Base-by-base conservation (phyloP, 495 filamentous ascomycete species). In the Filosporella fistucella region DNA sequence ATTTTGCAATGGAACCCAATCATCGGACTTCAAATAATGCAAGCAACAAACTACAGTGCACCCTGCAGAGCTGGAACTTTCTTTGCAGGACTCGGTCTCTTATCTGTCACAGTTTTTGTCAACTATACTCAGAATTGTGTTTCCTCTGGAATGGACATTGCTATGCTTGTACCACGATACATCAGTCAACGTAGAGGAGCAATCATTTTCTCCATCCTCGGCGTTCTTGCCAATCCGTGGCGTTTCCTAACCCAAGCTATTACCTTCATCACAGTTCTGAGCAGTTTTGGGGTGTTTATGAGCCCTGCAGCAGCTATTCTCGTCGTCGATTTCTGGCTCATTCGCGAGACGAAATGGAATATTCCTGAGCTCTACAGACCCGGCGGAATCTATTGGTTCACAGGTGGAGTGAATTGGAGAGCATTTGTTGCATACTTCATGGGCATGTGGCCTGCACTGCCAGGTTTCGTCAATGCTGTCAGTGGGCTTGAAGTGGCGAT, bases 361-460 rank as follows among this genome's bases (percentile, higher is more conserved):
- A 70, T 90, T 49, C 80, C 75, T 49, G 80, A 85, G 28, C 77
- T 96, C 1, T 96, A 93, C 71, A 81, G 79, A 35, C 75, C 72
- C 38, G 66, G 61, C 1, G 78, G 78, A 3, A 78, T 83, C 0
- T 95, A 95, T 65, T 90, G 68, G 59, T 91, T 70, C 67, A 76
- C 65, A 14, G 78, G 62, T 41, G 90, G 90, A 17, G 68, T 93
- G 59, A 80, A 90, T 58, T 90, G 84, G 84, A 81, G 86, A 13
- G 90, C 79, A 8, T 95, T 91, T 56, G 74, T 71, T 4, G 85
- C 90, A 0, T 95, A 93, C 61, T 74, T 94, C 43, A 67, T 77
- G 8, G 90, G 90, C 2, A 90, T 96, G 22, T 30, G 42, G 42
- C 35, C 35, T 38, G 35, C 35, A 7, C 35, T 38, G 9, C 35